These are phyloP conservation scores for Trichoderma parareesei DNA, from an alignment of 495 filamentous ascomycete genomes.

Conservation along the genomic window DNA sequence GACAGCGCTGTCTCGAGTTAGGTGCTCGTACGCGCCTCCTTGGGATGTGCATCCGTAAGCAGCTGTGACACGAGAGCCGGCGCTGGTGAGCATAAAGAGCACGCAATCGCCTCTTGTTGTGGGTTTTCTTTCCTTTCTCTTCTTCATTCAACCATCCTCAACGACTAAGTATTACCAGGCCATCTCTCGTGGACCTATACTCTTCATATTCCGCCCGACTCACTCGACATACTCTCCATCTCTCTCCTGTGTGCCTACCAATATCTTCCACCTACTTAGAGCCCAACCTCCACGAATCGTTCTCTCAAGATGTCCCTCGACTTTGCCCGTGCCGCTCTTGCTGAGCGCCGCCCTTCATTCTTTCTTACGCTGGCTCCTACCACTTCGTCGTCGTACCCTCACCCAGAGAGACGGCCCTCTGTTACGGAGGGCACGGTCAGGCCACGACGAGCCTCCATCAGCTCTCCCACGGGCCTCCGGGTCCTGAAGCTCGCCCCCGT, in stretches of 20 bases:
- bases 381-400: conserved; percentile 37
- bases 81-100: conserved; percentile 3
- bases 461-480: conserved; percentile 29
- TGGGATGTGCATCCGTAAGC: not conserved
- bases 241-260: not conserved
- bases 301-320: not conserved
- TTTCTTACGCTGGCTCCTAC: conserved; percentile 40
- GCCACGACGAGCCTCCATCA: conserved; percentile 26
- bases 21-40: not conserved
- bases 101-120: not conserved
- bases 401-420: conserved; percentile 8
- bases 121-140: not conserved
- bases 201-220: too few relatives aligned
- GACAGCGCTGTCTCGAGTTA: not conserved
- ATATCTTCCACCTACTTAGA: not conserved
- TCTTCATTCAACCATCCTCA: not conserved
- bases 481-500: conserved; percentile 45
- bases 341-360: conserved; percentile 25
- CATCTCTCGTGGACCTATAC: too few relatives aligned
- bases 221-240: not conserved
- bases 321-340: conserved; percentile 6
- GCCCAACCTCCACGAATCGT: not conserved
- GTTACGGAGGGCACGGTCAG: not conserved
- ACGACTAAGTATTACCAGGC: not conserved
- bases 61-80: conserved; percentile 1